A percentile compares a stretch with the other conserved stretches of the same genome.
Conservation (phyloP, 371 early-diverging fungal species). For the Catenaria anguillulae region DNA sequence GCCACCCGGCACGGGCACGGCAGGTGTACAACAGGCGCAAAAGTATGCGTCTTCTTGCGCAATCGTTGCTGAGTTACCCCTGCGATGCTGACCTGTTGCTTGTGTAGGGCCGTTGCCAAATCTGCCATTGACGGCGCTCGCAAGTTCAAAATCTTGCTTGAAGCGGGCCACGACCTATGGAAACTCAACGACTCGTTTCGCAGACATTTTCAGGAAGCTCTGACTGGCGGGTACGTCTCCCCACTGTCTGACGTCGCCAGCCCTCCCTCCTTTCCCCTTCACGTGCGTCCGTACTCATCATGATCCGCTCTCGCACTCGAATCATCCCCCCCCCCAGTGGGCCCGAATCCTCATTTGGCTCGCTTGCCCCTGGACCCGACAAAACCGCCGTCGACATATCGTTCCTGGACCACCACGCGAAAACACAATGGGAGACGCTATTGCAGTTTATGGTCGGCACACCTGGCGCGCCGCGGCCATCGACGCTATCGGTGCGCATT, state of each 20-base stretch:
- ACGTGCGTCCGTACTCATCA: no score
- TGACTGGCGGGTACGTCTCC: slow-evolving; percentile 91
- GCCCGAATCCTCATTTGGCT: neutral
- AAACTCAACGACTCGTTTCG: slow-evolving; percentile 55
- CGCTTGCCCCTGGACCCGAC: neutral
- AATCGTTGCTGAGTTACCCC: neutral
- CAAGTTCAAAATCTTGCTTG: neutral
- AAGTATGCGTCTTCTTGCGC: no score
- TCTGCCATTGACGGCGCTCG: neutral
- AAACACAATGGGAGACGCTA: slow-evolving; percentile 64
- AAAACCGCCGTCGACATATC: no score
- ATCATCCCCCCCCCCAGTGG: slow-evolving; percentile 15
- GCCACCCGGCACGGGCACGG: slow-evolving; percentile 10
- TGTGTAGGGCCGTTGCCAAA: no score
- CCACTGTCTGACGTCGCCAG: no score
- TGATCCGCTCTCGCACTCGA: no score
- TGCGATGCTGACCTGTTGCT: no score
- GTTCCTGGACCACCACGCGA: slow-evolving; percentile 73
- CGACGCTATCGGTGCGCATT: slow-evolving; percentile 45
- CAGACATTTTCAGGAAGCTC: slow-evolving; percentile 60
- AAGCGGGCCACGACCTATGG: slow-evolving; percentile 17
- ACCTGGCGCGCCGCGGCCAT: slow-evolving; percentile 42
- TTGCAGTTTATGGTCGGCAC: slow-evolving; percentile 90
- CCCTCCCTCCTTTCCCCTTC: no score
- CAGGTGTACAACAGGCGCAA: no score